These are phyloP conservation scores for Henckelia pumila DNA, from an alignment of 257 asterid genomes.

Conservation along the genomic window DNA sequence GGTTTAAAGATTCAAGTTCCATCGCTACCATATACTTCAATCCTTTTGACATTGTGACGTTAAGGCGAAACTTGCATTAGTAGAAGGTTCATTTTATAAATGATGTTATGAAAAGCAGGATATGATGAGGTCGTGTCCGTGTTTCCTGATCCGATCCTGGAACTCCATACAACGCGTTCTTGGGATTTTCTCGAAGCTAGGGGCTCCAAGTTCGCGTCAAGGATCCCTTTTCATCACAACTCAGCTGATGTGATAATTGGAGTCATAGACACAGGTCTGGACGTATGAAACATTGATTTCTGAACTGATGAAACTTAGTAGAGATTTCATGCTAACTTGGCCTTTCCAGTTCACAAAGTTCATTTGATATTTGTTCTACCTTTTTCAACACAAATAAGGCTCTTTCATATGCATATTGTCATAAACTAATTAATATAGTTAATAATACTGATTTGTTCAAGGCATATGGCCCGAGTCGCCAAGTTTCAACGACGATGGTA, in stretches of 20 bases:
- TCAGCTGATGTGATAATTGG: conserved; percentile 65
- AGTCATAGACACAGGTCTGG: conserved; percentile 78
- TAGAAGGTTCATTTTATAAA: conserved; percentile 1
- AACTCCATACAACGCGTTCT: conserved; percentile 81
- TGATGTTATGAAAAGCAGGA: conserved; percentile 28
- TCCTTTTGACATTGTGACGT: too few relatives aligned
- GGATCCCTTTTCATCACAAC: conserved; percentile 24
- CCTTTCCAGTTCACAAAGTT: too few relatives aligned
- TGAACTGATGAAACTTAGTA: too few relatives aligned
- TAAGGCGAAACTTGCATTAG: too few relatives aligned
- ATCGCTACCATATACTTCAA: neutral
- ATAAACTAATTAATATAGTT: neutral
- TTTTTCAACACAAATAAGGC: neutral
- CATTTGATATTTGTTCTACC: neutral
- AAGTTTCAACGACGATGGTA: conserved; percentile 52
- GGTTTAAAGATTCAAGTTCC: neutral
- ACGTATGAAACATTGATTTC: neutral
- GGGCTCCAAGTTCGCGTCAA: conserved; percentile 34
- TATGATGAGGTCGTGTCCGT: conserved; percentile 63
- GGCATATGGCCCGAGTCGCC: conserved; percentile 91
- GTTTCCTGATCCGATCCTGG: conserved; percentile 66
- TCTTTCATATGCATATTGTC: neutral
- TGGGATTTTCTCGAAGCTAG: conserved; percentile 71
- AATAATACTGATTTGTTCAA: conserved; percentile 25
- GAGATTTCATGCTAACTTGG: neutral